Percentiles rank a stretch among this genome's conserved stretches.
Evolutionary conservation across 768 basidiomycete genomes (phyloP).

Genomic region (Boletus tylopilopsis): DNA sequence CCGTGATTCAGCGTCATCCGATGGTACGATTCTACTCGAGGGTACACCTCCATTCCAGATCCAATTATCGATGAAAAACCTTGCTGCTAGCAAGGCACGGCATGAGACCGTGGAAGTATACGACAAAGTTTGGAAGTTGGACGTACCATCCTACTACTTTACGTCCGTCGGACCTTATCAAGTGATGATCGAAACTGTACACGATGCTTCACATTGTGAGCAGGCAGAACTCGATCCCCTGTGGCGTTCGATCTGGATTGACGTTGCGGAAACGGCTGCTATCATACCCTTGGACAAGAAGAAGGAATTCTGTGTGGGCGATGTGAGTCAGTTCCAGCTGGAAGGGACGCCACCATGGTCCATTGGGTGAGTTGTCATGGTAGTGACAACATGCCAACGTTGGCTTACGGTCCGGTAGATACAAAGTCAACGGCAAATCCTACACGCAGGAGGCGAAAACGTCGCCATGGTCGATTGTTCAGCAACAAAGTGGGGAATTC

Average conservation of each 20-base stretch:
- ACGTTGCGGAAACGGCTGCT: slow-evolving; percentile 95
- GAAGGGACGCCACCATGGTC: slow-evolving; percentile 95
- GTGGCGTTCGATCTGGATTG: slow-evolving; percentile 68
- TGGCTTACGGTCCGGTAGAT: slow-evolving; percentile 43
- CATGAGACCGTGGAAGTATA: slow-evolving; percentile 50
- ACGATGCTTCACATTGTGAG: slow-evolving; percentile 80
- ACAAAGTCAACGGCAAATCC: slow-evolving; percentile 73
- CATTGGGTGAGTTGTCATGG: slow-evolving; percentile 53
- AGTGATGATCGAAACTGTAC: slow-evolving; percentile 71
- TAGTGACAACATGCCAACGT: neutral
- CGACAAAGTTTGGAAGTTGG: slow-evolving; percentile 63
- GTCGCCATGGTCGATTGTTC: slow-evolving; percentile 82
- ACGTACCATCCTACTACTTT: slow-evolving; percentile 69
- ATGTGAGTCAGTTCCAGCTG: slow-evolving; percentile 85
- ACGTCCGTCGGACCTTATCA: slow-evolving; percentile 77
- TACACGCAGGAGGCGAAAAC: slow-evolving; percentile 70
- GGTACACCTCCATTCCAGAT: slow-evolving; percentile 87
- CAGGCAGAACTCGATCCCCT: slow-evolving; percentile 64
- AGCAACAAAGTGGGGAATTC: slow-evolving; percentile 81
- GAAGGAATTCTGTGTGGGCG: slow-evolving; percentile 86
- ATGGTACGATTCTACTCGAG: slow-evolving; percentile 60
- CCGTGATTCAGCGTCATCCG: slow-evolving; percentile 46
- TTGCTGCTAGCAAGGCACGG: slow-evolving; percentile 66
- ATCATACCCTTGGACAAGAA: slow-evolving; percentile 81
- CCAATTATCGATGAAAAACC: slow-evolving; percentile 68